phyloP scores from a whole-genome alignment of 2,329 filamentous ascomycete genomes.

The Alternaria gansuensis region DNA sequence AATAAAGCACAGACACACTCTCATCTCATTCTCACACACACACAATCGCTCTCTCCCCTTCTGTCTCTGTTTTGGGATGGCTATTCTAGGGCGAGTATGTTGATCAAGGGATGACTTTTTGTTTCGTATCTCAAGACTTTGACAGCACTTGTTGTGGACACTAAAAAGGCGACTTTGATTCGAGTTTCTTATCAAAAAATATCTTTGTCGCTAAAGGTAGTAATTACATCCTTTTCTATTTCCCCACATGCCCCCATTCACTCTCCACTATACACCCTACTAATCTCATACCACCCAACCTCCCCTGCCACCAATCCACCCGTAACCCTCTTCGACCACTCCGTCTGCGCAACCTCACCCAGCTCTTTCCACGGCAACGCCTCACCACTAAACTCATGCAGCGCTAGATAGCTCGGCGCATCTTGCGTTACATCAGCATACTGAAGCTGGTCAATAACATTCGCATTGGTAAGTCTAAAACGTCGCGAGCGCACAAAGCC shows the following conservation, averaged over 20 bases:
- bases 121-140: no score
- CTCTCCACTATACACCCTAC: conserved; percentile 28
- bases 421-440: conserved; percentile 16
- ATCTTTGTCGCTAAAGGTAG: no score
- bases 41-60: no score
- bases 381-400: conserved; percentile 40
- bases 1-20: no score
- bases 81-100: no score
- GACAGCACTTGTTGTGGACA: no score
- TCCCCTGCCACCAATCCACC: conserved; percentile 24
- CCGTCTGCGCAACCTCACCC: conserved; percentile 24
- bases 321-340: conserved; percentile 38
- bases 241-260: conserved; percentile 23
- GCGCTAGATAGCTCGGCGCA: conserved; percentile 30
- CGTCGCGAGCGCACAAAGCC: conserved; percentile 35
- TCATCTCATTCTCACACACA: no score
- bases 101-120: no score
- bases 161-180: no score
- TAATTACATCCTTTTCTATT: background rate
- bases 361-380: conserved; percentile 32
- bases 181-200: no score
- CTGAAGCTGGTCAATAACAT: conserved; percentile 33
- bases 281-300: conserved; percentile 32
- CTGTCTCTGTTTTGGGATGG: no score
- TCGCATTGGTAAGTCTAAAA: conserved; percentile 30